Conservation (phyloP, 441 rosid species). For the Pelargonium cotyledonis region DNA sequence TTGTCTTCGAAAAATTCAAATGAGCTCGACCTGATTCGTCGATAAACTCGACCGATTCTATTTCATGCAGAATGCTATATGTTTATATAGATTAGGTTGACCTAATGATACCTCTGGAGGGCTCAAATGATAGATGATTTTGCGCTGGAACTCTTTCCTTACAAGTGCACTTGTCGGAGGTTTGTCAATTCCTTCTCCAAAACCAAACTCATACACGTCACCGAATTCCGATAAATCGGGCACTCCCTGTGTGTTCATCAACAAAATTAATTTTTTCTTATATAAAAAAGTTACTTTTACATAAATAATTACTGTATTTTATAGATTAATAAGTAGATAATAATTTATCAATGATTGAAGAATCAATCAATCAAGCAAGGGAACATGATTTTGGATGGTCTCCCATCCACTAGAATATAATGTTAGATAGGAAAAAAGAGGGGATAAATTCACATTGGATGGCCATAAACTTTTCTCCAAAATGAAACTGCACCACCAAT, state of each 20-base stretch:
- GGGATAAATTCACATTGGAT: neutral
- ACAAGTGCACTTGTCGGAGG: conserved; percentile 70
- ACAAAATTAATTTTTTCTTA: too few species aligned
- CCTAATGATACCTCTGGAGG: conserved; percentile 54
- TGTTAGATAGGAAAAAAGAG: neutral
- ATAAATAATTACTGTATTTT: too few species aligned
- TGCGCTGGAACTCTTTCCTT: conserved; percentile 49
- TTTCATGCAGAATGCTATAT: too few species aligned
- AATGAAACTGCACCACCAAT: neutral
- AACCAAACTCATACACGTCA: conserved; percentile 59
- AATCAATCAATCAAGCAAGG: neutral
- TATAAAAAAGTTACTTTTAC: too few species aligned
- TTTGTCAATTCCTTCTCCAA: conserved; percentile 54
- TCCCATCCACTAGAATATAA: neutral
- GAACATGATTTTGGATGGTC: neutral
- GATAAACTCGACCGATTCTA: too few species aligned
- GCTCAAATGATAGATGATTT: conserved; percentile 54
- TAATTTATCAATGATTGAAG: too few species aligned
- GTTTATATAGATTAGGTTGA: neutral
- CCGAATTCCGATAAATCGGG: conserved; percentile 72
- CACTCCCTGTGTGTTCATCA: conserved; percentile 41
- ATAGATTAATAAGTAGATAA: too few species aligned
- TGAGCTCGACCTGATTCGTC: too few species aligned
- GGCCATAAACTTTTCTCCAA: neutral
- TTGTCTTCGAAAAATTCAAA: too few species aligned